These are phyloP conservation scores for Alternaria sp. DNA, from an alignment of 2,329 filamentous ascomycete species.

Conservation along the genomic window DNA sequence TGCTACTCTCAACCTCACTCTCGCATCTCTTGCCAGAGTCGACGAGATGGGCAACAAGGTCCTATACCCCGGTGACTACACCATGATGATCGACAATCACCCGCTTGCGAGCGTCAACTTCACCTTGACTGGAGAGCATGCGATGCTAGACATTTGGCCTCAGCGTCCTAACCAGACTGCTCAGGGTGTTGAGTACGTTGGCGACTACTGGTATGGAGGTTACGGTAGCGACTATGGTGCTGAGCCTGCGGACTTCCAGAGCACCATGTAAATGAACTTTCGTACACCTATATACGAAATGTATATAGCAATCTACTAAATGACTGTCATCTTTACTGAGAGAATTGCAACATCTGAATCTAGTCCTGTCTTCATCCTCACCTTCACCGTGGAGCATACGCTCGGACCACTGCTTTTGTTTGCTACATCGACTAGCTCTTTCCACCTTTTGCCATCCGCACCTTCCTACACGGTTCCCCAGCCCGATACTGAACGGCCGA, in stretches of 20 bases:
- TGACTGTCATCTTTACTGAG: too few species aligned
- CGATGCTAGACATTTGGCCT: constrained; percentile 38
- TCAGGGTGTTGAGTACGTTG: constrained; percentile 24
- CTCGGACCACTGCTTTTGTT: neutral
- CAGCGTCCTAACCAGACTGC: constrained; percentile 31
- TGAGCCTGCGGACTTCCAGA: neutral
- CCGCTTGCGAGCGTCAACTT: constrained; percentile 26
- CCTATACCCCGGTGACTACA: constrained; percentile 62
- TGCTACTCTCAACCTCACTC: constrained; percentile 53
- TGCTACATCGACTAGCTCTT: neutral
- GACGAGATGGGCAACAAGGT: constrained; percentile 60
- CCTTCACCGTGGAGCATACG: neutral
- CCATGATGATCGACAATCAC: constrained; percentile 29
- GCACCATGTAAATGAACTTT: neutral
- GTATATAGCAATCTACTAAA: neutral
- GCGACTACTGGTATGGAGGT: constrained; percentile 30
- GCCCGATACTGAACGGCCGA: neutral
- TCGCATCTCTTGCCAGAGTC: constrained; percentile 58
- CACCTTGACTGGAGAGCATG: constrained; percentile 29
- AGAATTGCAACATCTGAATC: too few species aligned
- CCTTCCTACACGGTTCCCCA: neutral
- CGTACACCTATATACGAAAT: neutral
- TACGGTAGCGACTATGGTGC: constrained; percentile 14
- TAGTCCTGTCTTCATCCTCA: neutral
- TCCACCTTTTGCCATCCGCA: neutral